Evolutionary conservation across 2,329 filamentous ascomycete species (phyloP), one percentile per base, ranked within the genome.

Genomic region (Colletotrichum horii): DNA sequence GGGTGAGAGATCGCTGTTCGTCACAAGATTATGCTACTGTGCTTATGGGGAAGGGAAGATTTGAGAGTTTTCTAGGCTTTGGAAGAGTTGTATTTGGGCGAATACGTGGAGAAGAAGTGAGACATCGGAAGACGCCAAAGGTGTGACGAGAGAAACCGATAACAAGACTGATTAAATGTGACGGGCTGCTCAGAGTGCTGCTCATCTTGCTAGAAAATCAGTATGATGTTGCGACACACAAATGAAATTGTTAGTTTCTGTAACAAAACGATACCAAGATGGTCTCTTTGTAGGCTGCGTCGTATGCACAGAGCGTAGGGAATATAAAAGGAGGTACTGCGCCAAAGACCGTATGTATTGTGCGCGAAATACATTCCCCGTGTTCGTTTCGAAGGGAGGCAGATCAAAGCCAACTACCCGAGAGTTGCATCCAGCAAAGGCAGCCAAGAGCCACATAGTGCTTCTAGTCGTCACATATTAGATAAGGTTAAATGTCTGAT

Each of bases 351-450:
- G n/a, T 14, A 8, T 2, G 12, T 52, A 4, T 14, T 52, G 14
- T 8, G n/a, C 43, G n/a, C 43, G 2, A 22, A 6, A 22, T 4
- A 1, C n/a, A 22, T 8, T 52, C n/a, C 3, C 43, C n/a, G 14
- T 52, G 38, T 7, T 48, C 19, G 9, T n/a, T 48, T n/a, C 3
- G 3, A 48, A n/a, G 19, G 38, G 6, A n/a, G 22, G 1, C 9
- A 48, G 9, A n/a, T 48, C 1, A 8, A 22, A 0, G 38, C 2
- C 2, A 7, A n/a, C 9, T 7, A 12, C 8, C 3, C 2, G 2
- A n/a, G 1, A 48, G 38, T 3, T n/a, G 6, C 38, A 2, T 2
- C 38, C 38, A n/a, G 38, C 38, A 2, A 48, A 7, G 38, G 38
- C n/a, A 2, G n/a, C 43, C 2, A 14, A 3, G 12, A 52, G 43